phyloP scores from a whole-genome alignment of 169 alveolate genomes.

The Cryptosporidium ryanae region DNA sequence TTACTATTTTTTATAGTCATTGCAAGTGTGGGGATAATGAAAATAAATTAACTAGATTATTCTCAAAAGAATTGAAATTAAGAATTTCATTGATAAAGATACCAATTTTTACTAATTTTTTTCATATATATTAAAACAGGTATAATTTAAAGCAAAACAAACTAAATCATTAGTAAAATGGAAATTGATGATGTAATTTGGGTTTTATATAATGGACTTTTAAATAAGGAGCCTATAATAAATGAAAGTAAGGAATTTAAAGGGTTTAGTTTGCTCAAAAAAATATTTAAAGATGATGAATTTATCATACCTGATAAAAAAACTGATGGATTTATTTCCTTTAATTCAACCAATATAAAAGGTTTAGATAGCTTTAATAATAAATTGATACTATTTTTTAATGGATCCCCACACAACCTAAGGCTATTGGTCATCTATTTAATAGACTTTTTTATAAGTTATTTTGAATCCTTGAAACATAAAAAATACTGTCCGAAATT shows the following conservation, averaged over 20 bases:
- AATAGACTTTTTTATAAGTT: conserved; percentile 5
- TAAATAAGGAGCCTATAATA: conserved; percentile 3
- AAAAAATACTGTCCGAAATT: not conserved
- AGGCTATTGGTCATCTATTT: conserved; percentile 10
- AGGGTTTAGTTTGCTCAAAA: not conserved
- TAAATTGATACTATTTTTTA: not conserved
- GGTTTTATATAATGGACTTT: conserved; percentile 20
- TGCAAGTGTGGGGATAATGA: conserved; percentile 36
- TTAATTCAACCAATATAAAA: not conserved
- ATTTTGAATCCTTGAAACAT: not conserved
- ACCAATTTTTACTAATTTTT: not conserved
- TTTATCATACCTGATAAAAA: not conserved
- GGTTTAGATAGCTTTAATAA: not conserved
- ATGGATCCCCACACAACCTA: conserved; percentile 42
- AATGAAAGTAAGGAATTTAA: not conserved
- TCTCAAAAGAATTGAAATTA: not conserved
- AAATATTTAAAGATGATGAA: not conserved
- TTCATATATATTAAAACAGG: not conserved
- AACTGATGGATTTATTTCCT: not conserved
- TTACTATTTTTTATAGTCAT: no score
- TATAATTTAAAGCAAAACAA: not conserved
- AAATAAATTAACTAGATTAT: not conserved
- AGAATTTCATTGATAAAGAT: not conserved
- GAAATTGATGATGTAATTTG: conserved; percentile 24
- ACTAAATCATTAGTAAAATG: not conserved